These are phyloP conservation scores for Penicillium pancosmium DNA, from an alignment of 495 filamentous ascomycete species.

Conservation along the genomic window DNA sequence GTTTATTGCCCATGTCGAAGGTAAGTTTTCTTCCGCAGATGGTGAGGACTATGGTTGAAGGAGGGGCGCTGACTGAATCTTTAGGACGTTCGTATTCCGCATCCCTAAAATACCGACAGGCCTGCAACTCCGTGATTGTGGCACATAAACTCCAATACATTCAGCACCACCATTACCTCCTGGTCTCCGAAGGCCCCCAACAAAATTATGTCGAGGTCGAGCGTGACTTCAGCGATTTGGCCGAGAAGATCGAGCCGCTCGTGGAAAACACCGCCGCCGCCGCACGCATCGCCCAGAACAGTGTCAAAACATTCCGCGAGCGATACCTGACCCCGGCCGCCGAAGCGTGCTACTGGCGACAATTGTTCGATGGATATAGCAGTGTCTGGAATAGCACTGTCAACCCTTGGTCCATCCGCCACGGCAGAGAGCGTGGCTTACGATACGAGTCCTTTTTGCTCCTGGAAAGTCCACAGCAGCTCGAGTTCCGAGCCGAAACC, in stretches of 20 bases:
- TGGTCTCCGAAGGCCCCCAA: slow-evolving; percentile 48
- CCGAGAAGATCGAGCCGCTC: slow-evolving; percentile 53
- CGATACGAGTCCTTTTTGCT: slow-evolving; percentile 47
- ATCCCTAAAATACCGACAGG: slow-evolving; percentile 60
- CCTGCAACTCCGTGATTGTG: slow-evolving; percentile 62
- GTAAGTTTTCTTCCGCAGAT: slow-evolving; percentile 24
- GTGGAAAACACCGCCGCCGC: slow-evolving; percentile 47
- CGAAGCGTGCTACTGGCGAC: slow-evolving; percentile 62
- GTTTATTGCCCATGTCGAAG: slow-evolving; percentile 62
- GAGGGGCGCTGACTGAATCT: slow-evolving; percentile 3
- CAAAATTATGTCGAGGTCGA: slow-evolving; percentile 66
- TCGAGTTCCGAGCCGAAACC: slow-evolving; percentile 30
- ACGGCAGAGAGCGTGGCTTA: slow-evolving; percentile 32
- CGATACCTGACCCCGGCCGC: slow-evolving; percentile 62
- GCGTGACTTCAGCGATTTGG: slow-evolving; percentile 59
- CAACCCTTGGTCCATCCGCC: slow-evolving; percentile 20
- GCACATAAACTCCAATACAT: slow-evolving; percentile 50
- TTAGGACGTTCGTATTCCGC: slow-evolving; percentile 55
- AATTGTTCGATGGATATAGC: slow-evolving; percentile 51
- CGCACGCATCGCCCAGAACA: slow-evolving; percentile 57
- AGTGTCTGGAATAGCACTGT: slow-evolving; percentile 44
- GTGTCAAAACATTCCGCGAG: slow-evolving; percentile 56
- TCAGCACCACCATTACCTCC: slow-evolving; percentile 48
- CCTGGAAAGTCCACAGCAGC: slow-evolving; percentile 36
- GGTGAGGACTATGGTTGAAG: background rate